Conservation (phyloP, 805 yeast species). For the Candida stauntonica region DNA sequence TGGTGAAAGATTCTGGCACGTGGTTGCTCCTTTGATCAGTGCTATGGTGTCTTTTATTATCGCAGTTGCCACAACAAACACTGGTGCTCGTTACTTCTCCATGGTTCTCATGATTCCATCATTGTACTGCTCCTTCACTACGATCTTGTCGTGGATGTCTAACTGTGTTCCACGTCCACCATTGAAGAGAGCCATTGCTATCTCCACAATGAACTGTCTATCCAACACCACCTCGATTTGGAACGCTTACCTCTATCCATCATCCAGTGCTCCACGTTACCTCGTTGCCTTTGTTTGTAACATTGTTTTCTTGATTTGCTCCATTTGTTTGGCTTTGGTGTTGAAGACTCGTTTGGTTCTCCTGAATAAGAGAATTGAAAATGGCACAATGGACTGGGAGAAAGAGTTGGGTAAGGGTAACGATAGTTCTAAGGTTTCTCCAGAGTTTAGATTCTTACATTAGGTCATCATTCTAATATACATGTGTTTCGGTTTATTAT, state of each 20-base stretch:
- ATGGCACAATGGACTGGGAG: conserved; percentile 47
- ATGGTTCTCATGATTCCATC: conserved; percentile 59
- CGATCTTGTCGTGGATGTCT: conserved; percentile 51
- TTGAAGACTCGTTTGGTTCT: conserved; percentile 35
- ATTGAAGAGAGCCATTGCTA: conserved; percentile 52
- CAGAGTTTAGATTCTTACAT: conserved; percentile 39
- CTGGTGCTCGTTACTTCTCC: conserved; percentile 55
- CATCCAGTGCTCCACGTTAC: conserved; percentile 42
- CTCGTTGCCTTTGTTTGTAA: conserved; percentile 44
- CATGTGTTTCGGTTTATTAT: not conserved
- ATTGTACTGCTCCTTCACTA: conserved; percentile 49
- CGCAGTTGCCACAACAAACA: conserved; percentile 45
- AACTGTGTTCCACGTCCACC: conserved; percentile 56
- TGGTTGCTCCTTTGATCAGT: conserved; percentile 37
- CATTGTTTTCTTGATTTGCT: conserved; percentile 40
- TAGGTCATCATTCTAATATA: conserved; percentile 5
- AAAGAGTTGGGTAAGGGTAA: conserved; percentile 40
- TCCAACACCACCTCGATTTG: conserved; percentile 54
- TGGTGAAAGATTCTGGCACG: conserved; percentile 52
- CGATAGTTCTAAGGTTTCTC: conserved; percentile 38
- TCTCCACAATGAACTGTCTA: conserved; percentile 52
- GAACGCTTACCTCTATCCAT: conserved; percentile 49
- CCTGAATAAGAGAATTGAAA: conserved; percentile 39
- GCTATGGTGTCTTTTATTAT: conserved; percentile 44
- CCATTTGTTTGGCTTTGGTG: conserved; percentile 36